Evolutionary conservation across 129 eudicot genomes (phyloP).

Genomic region (Apium graveolens): DNA sequence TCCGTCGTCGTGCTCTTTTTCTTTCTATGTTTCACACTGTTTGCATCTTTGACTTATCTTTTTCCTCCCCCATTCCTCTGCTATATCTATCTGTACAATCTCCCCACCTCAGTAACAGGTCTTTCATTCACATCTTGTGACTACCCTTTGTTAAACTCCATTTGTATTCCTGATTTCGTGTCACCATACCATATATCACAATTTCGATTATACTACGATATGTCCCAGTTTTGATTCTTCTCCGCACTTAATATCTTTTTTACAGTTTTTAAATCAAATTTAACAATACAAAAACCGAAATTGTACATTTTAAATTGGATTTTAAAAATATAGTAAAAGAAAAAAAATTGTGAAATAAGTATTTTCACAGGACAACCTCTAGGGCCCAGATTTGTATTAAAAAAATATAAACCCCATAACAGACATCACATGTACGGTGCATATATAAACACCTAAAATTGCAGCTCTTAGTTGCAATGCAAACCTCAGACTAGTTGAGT

Average conservation of each 20-base stretch:
- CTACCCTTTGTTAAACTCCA: too few relatives aligned
- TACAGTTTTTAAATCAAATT: too few relatives aligned
- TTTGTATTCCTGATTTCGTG: too few relatives aligned
- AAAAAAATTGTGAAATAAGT: neutral
- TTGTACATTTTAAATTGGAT: too few relatives aligned
- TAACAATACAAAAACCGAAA: too few relatives aligned
- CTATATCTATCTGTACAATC: too few relatives aligned
- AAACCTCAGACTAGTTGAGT: neutral
- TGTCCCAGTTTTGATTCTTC: too few relatives aligned
- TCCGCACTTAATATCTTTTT: too few relatives aligned
- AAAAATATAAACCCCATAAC: neutral
- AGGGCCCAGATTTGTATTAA: neutral
- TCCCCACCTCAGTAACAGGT: neutral
- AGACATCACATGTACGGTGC: neutral
- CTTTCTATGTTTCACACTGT: neutral
- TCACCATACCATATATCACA: too few relatives aligned
- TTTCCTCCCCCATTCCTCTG: neutral
- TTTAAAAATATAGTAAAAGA: neutral
- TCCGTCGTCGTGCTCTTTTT: neutral
- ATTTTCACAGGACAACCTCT: neutral
- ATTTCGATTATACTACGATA: too few relatives aligned
- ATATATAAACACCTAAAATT: neutral
- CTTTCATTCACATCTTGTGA: neutral
- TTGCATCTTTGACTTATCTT: neutral
- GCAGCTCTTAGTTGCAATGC: neutral